Conservation (phyloP, 2,329 filamentous ascomycete species). For the Sclerotinia borealis region DNA sequence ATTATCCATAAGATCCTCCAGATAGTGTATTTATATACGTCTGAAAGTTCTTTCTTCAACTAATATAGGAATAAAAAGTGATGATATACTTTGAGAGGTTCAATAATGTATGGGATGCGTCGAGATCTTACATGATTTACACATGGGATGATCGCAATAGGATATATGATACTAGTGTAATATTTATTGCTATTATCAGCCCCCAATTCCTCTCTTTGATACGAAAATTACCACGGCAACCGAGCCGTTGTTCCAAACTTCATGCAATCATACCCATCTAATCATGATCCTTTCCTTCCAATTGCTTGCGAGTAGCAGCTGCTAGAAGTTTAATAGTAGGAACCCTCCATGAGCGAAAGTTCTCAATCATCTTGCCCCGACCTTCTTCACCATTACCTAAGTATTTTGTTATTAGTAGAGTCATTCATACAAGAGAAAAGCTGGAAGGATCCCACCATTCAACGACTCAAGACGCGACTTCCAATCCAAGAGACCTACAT, state of each 20-base stretch:
- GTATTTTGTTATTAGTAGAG: neutral
- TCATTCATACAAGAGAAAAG: neutral
- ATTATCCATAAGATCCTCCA: too few species aligned
- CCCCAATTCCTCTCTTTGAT: too few species aligned
- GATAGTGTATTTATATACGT: too few species aligned
- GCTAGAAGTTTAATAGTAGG: neutral
- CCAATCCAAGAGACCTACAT: neutral
- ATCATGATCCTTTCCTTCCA: neutral
- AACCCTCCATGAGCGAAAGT: neutral
- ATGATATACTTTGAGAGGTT: too few species aligned
- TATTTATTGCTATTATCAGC: neutral
- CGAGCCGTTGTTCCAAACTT: neutral
- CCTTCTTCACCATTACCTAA: neutral
- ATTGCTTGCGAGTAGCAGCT: neutral
- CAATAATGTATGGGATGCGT: too few species aligned
- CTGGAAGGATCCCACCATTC: neutral
- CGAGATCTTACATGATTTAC: too few species aligned
- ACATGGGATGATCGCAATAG: too few species aligned
- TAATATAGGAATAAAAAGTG: too few species aligned
- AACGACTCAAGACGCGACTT: neutral
- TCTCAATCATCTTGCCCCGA: neutral
- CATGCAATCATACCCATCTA: neutral
- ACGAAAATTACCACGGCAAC: neutral
- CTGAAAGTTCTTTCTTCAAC: too few species aligned
- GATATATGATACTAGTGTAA: neutral